These are phyloP conservation scores for Tulasnella sp. DNA, from an alignment of 768 basidiomycete genomes.

Conservation along the genomic window DNA sequence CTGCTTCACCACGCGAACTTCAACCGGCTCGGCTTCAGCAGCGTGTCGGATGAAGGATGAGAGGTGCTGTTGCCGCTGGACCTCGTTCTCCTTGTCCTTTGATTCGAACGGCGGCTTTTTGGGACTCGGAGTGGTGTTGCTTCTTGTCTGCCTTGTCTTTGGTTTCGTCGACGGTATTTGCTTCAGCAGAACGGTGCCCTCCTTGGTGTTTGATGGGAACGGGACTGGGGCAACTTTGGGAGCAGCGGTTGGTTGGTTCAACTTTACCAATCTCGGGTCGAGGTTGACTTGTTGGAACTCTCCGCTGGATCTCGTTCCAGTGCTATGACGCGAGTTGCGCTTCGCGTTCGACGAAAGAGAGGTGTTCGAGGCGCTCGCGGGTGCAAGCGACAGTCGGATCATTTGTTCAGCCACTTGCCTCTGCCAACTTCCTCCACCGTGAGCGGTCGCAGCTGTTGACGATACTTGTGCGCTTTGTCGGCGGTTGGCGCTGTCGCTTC, in stretches of 20 bases:
- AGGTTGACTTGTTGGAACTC: constrained; percentile 1
- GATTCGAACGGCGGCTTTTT: background rate
- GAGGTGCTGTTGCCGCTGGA: background rate
- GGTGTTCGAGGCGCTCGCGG: background rate
- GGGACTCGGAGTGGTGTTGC: background rate
- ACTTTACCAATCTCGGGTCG: background rate
- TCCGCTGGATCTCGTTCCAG: background rate
- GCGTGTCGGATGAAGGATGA: background rate
- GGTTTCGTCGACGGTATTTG: background rate
- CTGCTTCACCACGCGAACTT: constrained; percentile 2
- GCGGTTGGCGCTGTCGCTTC: background rate
- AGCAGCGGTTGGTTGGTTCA: background rate
- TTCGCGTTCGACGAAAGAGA: background rate
- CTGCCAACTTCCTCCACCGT: constrained; percentile 1
- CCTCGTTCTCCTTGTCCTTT: background rate
- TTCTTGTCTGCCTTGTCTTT: background rate
- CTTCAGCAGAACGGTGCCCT: background rate
- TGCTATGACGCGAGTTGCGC: background rate
- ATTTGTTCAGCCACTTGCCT: constrained; percentile 9
- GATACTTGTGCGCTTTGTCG: background rate
- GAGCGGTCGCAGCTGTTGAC: background rate
- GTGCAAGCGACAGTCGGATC: background rate
- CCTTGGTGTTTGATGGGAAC: background rate
- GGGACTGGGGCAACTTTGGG: background rate
- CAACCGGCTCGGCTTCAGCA: background rate